These are phyloP conservation scores for Phialophora expanda DNA, from an alignment of 2,329 filamentous ascomycete species.

Conservation along the genomic window DNA sequence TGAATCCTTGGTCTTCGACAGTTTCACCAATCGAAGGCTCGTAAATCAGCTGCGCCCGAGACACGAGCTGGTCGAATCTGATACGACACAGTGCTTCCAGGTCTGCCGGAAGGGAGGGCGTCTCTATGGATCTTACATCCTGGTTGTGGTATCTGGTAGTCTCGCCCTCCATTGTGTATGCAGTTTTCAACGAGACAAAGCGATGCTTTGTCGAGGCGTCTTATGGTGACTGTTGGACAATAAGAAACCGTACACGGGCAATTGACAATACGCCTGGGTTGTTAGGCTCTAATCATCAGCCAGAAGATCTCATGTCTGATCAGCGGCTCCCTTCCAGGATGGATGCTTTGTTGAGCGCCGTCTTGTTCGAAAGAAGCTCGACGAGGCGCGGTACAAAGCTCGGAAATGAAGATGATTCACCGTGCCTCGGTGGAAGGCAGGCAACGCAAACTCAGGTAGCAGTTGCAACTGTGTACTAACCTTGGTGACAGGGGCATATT, in stretches of 20 bases:
- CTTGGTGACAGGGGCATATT: not conserved
- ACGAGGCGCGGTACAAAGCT: not conserved
- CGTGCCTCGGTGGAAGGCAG: not conserved
- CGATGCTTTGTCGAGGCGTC: not conserved
- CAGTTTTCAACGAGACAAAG: not conserved
- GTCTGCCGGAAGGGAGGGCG: slow-evolving; percentile 38
- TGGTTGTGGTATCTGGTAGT: not conserved
- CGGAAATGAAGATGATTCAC: not conserved
- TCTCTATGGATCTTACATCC: not conserved
- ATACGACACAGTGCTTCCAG: slow-evolving; percentile 39
- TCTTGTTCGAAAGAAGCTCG: not conserved
- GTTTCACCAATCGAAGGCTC: slow-evolving; percentile 36
- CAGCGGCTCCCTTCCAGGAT: not conserved
- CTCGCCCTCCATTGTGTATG: not conserved
- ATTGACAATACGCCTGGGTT: not conserved
- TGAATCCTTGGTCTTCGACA: slow-evolving; percentile 39
- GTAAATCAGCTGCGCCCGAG: slow-evolving; percentile 37
- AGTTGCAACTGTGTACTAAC: not conserved
- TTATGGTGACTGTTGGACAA: not conserved
- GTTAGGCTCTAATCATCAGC: not conserved
- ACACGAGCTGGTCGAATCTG: slow-evolving; percentile 39
- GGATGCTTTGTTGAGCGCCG: not conserved
- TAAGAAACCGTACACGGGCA: not conserved
- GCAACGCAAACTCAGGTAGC: not conserved
- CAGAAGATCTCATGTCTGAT: not conserved